Conservation (phyloP, 2,329 filamentous ascomycete genomes). For the Talaromyces rugulosus region DNA sequence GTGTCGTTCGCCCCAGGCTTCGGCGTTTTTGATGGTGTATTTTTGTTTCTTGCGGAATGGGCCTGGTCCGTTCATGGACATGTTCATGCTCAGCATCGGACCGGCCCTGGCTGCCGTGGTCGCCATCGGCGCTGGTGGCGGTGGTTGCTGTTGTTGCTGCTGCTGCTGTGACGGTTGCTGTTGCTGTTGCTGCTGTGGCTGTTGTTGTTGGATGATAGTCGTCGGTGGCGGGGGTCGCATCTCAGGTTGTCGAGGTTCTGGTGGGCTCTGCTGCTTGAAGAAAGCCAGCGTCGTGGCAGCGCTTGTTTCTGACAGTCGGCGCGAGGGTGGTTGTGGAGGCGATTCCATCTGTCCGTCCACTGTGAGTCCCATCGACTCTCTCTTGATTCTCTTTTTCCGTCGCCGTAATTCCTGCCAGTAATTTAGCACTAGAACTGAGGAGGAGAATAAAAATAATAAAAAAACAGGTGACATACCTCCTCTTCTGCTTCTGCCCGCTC, state of each 20-base stretch:
- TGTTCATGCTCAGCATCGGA: background rate
- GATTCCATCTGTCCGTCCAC: slow-evolving; percentile 31
- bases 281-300: slow-evolving; percentile 38
- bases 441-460: background rate
- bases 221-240: slow-evolving; percentile 15
- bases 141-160: slow-evolving; percentile 8
- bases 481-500: slow-evolving; percentile 37
- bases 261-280: slow-evolving; percentile 39
- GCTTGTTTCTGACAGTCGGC: slow-evolving; percentile 38
- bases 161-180: slow-evolving; percentile 16
- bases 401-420: slow-evolving; percentile 31
- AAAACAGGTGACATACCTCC: slow-evolving; percentile 34
- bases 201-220: slow-evolving; percentile 6
- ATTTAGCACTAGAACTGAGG: background rate
- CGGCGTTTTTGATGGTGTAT: slow-evolving; percentile 40
- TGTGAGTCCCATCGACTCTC: slow-evolving; percentile 38
- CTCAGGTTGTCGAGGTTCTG: slow-evolving; percentile 27
- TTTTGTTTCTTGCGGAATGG: slow-evolving; percentile 37
- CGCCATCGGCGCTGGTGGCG: slow-evolving; percentile 10
- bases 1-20: slow-evolving; percentile 39
- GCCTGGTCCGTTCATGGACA: slow-evolving; percentile 10
- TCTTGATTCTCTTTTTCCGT: slow-evolving; percentile 36
- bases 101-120: background rate
- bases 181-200: slow-evolving; percentile 1
- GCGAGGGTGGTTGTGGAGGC: slow-evolving; percentile 34